These are phyloP conservation scores for Cetraspora pellucida DNA, from an alignment of 192 early-diverging fungal genomes.

Conservation along the genomic window DNA sequence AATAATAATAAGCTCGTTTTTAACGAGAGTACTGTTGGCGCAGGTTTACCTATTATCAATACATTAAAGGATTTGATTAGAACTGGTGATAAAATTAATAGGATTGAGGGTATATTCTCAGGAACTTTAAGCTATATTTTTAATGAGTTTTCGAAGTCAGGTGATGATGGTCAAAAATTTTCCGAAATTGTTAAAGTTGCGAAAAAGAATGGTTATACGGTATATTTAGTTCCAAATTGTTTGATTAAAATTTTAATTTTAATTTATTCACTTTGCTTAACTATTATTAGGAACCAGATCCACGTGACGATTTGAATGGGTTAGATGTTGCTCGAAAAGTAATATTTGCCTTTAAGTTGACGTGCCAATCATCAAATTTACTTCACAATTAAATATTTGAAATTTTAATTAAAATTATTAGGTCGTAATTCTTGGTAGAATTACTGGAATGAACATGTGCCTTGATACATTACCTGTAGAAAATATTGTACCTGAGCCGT, in stretches of 20 bases:
- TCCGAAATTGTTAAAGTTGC: constrained; percentile 88
- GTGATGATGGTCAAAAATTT: constrained; percentile 61
- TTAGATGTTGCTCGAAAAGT: constrained; percentile 99
- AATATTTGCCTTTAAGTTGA: constrained; percentile 12
- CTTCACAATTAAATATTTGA: not conserved
- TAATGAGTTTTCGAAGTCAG: constrained; percentile 88
- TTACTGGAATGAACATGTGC: constrained; percentile 79
- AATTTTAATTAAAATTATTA: constrained; percentile 28
- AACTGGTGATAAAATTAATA: constrained; percentile 90
- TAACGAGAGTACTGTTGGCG: constrained; percentile 97
- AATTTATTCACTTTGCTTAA: not conserved
- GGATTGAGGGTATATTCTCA: constrained; percentile 97
- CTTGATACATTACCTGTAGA: constrained; percentile 83
- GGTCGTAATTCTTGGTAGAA: constrained; percentile 84
- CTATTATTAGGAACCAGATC: constrained; percentile 83
- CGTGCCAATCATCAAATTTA: not conserved
- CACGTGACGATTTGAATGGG: constrained; percentile 97
- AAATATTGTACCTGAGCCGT: constrained; percentile 92
- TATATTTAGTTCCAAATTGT: constrained; percentile 37
- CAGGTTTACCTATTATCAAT: constrained; percentile 91
- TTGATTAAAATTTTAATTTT: constrained; percentile 16
- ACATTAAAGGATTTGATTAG: constrained; percentile 88
- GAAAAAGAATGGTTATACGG: constrained; percentile 92
- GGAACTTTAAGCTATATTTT: constrained; percentile 98
- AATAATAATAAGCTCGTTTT: constrained; percentile 67